Base-by-base conservation (phyloP, 345 rosid genomes). In the Eucalyptus curtisii region DNA sequence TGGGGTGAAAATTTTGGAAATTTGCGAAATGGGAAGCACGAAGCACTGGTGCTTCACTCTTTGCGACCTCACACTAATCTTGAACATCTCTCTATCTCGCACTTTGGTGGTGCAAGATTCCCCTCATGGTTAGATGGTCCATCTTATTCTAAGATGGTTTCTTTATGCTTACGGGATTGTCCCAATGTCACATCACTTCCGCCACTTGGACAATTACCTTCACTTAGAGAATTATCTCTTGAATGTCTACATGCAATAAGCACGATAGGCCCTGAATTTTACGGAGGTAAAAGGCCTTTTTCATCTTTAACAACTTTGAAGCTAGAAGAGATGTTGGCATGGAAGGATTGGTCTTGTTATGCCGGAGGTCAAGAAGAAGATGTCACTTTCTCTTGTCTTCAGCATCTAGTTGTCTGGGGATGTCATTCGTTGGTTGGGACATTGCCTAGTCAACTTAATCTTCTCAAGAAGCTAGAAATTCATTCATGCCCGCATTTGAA, bases 1-100 rank as follows among this genome's bases (percentile, higher is more conserved):
- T 66, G 79, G 79, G 20, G 9, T 15, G 40, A 66, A 66, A 4
- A 31, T 15, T 66, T 15, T 31, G 20, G 22, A 66, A 8, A 16
- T 66, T 2, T 31, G 22, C 22, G 0, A 0, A 8, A 66, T 66
- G 40, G 1, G 10, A 16, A 66, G 42, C 2, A 0, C 0, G 42
- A 66, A n/a, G 10, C 0, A 4, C 22, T 3, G 0, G 76, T 66
- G 6, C 12, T 66, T 16, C 1, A 66, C 42, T 8, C 0, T 66
- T 0, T 66, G 6, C 4, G 0, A 31, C 79, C 79, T 31, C 42
- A 66, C 79, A 31, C 4, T 66, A 66, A 66, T 66, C 22, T 66
- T n/a, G 7, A 66, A 31, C 37, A 4, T 31, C 79, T 68, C 4
- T 16, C 7, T 3, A 68, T 68, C 25, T 33, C 24, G 0, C 1